phyloP scores from a whole-genome alignment of 2,329 filamentous ascomycete species.

The Fusarium tupiense region DNA sequence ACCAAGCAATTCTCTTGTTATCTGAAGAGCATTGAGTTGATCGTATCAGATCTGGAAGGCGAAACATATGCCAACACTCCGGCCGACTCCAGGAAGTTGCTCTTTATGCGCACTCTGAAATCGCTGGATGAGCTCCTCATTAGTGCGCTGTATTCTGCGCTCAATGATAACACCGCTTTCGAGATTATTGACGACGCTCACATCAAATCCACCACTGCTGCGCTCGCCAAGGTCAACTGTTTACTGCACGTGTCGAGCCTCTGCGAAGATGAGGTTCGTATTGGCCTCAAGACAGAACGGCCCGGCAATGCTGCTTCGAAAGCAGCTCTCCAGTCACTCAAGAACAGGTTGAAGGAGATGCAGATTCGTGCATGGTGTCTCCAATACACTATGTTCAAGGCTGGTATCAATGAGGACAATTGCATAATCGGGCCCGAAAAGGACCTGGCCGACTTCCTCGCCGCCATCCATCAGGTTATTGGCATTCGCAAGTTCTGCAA shows the following conservation, averaged over 20 bases:
- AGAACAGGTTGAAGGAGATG: constrained; percentile 83
- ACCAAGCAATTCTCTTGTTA: constrained; percentile 91
- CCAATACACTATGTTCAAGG: constrained; percentile 82
- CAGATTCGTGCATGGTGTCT: constrained; percentile 89
- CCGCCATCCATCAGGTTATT: constrained; percentile 83
- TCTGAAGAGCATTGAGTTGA: constrained; percentile 84
- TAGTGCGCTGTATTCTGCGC: constrained; percentile 73
- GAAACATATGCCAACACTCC: constrained; percentile 72
- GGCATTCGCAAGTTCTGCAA: constrained; percentile 89
- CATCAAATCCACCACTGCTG: constrained; percentile 75
- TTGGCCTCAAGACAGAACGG: constrained; percentile 74
- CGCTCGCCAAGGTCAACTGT: constrained; percentile 75
- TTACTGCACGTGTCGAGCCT: constrained; percentile 83
- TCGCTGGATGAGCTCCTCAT: constrained; percentile 80
- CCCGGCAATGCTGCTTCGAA: constrained; percentile 64
- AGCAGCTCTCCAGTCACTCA: constrained; percentile 62
- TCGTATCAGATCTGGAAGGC: constrained; percentile 69
- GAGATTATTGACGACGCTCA: constrained; percentile 87
- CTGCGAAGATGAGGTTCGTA: constrained; percentile 85
- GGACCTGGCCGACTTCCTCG: constrained; percentile 81
- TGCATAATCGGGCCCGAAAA: constrained; percentile 73
- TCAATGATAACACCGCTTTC: constrained; percentile 75
- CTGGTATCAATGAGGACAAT: constrained; percentile 75
- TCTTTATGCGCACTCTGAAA: constrained; percentile 80
- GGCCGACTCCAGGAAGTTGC: constrained; percentile 71